Evolutionary conservation across 1,139 yeast genomes (phyloP), one percentile per base, ranked within the genome.

Genomic region (Scheffersomyces lignicola): DNA sequence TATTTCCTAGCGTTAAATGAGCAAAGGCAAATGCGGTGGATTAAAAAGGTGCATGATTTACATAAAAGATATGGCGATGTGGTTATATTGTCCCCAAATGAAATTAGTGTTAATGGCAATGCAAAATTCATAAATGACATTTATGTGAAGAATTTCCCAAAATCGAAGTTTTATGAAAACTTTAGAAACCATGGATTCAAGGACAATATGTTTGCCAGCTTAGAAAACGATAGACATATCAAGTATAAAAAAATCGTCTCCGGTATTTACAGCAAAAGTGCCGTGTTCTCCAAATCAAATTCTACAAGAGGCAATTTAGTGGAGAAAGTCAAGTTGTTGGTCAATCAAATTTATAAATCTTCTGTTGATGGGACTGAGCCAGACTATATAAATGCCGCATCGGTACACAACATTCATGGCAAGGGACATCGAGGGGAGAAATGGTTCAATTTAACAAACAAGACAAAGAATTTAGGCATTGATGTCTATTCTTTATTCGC

Each of bases 401-500:
- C 62, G 18, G 56, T 48, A 23, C 44, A 47, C 20, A 68, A 68
- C 36, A 54, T 56, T 26, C 66, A 55, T 40, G 73, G 73, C 0
- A 62, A 60, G 39, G 73, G 73, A 4, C 38, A 40, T 29, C 31
- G 31, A 3, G 54, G 51, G 18, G 52, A 50, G 4, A 33, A 39
- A n/a, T 68, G 73, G 74, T 58, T 65, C 34, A 49, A 56, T 37
- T 40, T 48, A 11, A 35, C 48, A 11, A 40, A 42, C 5, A 52
- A 51, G 22, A 18, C 36, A 5, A 41, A 39, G 12, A 62, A 59
- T 35, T 44, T 65, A 32, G 70, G 70, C 2, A 60, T 81, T 20
- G 85, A 83, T 34, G 81, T 78, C 1, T 80, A 77, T 48, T 68
- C 77, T 10, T 53, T 83, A 13, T 83, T 81, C 63, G 81, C 80